These are phyloP conservation scores for Ettlia oleoabundans DNA, from an alignment of 139 green algal species.

Conservation along the genomic window DNA sequence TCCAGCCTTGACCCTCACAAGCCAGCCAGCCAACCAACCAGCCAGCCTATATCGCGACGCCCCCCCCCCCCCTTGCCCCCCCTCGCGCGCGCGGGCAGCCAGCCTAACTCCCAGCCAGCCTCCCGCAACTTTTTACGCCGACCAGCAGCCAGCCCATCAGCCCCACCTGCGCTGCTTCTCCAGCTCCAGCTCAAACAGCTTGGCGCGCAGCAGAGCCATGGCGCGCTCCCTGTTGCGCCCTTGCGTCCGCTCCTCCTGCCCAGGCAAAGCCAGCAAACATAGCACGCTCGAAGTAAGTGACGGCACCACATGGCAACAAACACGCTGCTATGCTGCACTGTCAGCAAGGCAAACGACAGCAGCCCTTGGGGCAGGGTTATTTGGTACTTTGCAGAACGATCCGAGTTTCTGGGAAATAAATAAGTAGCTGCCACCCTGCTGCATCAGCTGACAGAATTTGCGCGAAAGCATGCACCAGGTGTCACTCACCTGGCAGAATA, in stretches of 20 bases:
- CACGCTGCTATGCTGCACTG: neutral
- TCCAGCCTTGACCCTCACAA: too few species aligned
- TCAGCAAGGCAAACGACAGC: neutral
- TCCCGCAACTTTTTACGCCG: too few species aligned
- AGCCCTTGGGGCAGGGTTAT: too few species aligned
- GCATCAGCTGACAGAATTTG: too few species aligned
- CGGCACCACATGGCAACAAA: neutral
- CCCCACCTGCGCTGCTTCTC: conserved; percentile 76
- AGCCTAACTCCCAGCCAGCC: too few species aligned
- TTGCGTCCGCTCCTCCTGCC: conserved; percentile 92
- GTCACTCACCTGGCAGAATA: conserved; percentile 80
- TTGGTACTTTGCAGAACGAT: too few species aligned
- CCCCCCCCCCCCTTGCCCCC: too few species aligned
- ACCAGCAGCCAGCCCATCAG: conserved; percentile 27
- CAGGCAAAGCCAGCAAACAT: conserved; percentile 30
- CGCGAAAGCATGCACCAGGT: neutral
- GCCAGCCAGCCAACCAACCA: too few species aligned
- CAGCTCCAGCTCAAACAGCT: conserved; percentile 94
- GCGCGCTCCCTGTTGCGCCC: conserved; percentile 92
- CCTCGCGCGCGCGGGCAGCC: too few species aligned
- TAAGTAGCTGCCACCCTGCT: neutral
- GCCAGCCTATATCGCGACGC: too few species aligned
- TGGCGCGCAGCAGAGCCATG: conserved; percentile 87
- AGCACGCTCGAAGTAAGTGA: neutral
- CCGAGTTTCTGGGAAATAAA: too few species aligned